These are phyloP conservation scores for Russula olivacea DNA, from an alignment of 768 basidiomycete species.

Conservation along the genomic window DNA sequence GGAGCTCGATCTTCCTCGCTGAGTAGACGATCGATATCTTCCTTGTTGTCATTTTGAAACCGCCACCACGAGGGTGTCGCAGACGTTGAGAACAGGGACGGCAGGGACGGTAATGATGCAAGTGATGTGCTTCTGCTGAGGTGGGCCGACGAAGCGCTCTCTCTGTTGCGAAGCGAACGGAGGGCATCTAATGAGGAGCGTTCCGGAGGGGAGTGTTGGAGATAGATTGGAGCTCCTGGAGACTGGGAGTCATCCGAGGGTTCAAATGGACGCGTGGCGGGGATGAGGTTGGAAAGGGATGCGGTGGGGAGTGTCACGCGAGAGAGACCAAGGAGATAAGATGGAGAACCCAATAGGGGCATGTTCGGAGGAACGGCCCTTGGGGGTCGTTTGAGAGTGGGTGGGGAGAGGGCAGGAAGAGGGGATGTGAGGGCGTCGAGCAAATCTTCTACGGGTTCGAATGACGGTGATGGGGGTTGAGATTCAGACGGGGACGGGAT, in stretches of 20 bases:
- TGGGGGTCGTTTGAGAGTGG: constrained; percentile 26
- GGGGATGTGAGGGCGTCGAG: constrained; percentile 34
- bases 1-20: constrained; percentile 49
- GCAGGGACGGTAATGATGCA: constrained; percentile 1
- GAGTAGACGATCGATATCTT: constrained; percentile 41
- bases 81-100: constrained; percentile 6
- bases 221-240: constrained; percentile 34
- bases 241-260: constrained; percentile 28
- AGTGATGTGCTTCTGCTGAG: constrained; percentile 25
- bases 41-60: constrained; percentile 46
- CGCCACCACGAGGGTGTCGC: constrained; percentile 39
- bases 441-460: constrained; percentile 32
- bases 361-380: constrained; percentile 32
- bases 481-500: constrained; percentile 31
- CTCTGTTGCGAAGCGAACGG: constrained; percentile 40
- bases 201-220: constrained; percentile 35
- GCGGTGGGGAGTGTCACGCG: constrained; percentile 60
- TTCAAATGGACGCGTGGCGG: constrained; percentile 22
- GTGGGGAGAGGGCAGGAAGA: constrained; percentile 29
- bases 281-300: constrained; percentile 41
- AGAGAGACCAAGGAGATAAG: constrained; percentile 49
- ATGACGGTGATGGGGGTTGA: constrained; percentile 8
- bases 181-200: constrained; percentile 55
- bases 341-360: constrained; percentile 43
- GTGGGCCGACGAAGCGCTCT: constrained; percentile 24